Conservation (phyloP, 495 filamentous ascomycete species). For the Entonaema liquescens region DNA sequence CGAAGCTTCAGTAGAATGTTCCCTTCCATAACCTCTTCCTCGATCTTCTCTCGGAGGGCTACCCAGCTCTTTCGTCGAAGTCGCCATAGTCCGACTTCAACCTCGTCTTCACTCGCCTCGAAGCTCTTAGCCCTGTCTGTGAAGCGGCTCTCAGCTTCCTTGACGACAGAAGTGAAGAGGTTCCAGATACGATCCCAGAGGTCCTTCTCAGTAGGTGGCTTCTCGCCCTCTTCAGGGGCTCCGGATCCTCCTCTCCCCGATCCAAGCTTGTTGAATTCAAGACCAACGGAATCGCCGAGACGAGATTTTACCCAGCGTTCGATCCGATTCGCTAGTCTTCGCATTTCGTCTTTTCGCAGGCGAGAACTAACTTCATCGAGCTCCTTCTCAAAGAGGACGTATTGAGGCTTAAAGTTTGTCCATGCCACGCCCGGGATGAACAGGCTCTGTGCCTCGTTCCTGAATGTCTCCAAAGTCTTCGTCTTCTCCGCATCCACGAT, state of each 20-base stretch:
- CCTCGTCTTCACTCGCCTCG: constrained; percentile 89
- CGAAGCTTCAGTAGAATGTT: constrained; percentile 94
- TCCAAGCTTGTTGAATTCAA: constrained; percentile 94
- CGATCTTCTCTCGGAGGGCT: constrained; percentile 86
- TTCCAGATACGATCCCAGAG: constrained; percentile 98
- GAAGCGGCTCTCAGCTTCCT: constrained; percentile 85
- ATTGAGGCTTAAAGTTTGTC: constrained; percentile 72
- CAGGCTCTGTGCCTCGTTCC: constrained; percentile 75
- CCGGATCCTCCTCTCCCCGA: constrained; percentile 82
- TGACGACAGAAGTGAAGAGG: constrained; percentile 83
- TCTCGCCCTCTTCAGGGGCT: constrained; percentile 79
- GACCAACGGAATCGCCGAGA: constrained; percentile 83
- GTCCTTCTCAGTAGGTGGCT: constrained; percentile 75
- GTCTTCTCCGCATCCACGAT: constrained; percentile 87
- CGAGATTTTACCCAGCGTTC: constrained; percentile 92
- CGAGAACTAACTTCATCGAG: constrained; percentile 83
- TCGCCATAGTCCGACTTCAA: constrained; percentile 92
- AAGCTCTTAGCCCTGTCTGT: constrained; percentile 88
- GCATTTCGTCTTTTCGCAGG: constrained; percentile 93
- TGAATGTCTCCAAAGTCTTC: constrained; percentile 76
- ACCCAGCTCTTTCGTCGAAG: constrained; percentile 93
- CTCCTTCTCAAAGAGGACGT: constrained; percentile 73
- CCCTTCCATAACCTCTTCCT: constrained; percentile 97
- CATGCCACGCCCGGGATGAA: constrained; percentile 80
- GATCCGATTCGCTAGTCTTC: constrained; percentile 84